Percentiles rank a stretch among this genome's conserved stretches.
Evolutionary conservation across 2,329 filamentous ascomycete genomes (phyloP).

Genomic region (Aspergillus sclerotialis): DNA sequence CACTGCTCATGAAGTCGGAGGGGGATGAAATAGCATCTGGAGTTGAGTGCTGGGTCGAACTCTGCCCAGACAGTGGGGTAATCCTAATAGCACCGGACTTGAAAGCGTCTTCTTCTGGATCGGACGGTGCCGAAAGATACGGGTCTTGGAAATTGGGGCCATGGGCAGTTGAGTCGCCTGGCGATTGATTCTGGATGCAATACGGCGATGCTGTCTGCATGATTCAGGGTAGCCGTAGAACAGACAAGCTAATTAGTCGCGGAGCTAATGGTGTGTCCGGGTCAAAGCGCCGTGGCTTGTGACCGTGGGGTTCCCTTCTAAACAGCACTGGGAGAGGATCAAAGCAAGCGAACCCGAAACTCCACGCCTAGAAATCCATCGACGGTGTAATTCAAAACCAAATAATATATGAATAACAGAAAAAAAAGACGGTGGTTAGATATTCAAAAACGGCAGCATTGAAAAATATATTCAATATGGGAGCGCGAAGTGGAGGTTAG

Average conservation of each 20-base stretch:
- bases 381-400: too few species aligned
- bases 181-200: conserved; percentile 2
- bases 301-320: too few species aligned
- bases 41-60: conserved; percentile 11
- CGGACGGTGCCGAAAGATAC: conserved; percentile 32
- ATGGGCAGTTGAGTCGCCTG: conserved; percentile 17
- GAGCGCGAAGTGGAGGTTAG: not conserved
- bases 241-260: conserved; percentile 1
- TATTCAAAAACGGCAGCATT: too few species aligned
- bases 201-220: not conserved
- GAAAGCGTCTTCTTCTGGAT: conserved; percentile 32
- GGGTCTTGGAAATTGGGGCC: conserved; percentile 28
- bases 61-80: conserved; percentile 16
- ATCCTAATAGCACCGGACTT: conserved; percentile 25
- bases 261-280: not conserved
- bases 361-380: not conserved
- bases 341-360: not conserved
- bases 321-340: not conserved
- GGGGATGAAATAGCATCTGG: conserved; percentile 10
- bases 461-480: too few species aligned
- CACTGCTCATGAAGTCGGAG: conserved; percentile 5
- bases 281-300: too few species aligned
- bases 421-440: conserved; percentile 1
- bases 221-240: not conserved
- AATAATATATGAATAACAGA: too few species aligned